Conservation (phyloP, 2,329 filamentous ascomycete genomes). For the Neonectria hederae region DNA sequence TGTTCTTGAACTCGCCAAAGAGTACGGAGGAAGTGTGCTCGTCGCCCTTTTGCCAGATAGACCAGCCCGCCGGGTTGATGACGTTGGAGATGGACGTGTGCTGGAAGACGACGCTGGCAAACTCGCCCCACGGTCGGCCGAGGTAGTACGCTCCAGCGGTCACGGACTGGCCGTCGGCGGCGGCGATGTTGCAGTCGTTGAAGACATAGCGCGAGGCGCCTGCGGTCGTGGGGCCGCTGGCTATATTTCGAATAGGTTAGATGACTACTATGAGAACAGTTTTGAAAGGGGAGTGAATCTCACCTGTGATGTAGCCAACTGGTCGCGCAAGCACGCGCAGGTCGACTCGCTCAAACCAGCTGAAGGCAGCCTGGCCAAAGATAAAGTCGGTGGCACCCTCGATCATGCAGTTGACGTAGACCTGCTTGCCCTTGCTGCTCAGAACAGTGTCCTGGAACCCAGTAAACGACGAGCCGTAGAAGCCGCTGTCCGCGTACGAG, state of each 20-base stretch:
- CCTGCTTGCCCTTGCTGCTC: conserved; percentile 56
- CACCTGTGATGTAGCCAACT: conserved; percentile 56
- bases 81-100: conserved; percentile 61
- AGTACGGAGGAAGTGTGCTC: conserved; percentile 60
- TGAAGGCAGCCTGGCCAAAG: conserved; percentile 54
- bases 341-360: conserved; percentile 57
- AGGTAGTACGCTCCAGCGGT: conserved; percentile 55
- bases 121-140: conserved; percentile 59
- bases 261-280: rapidly evolving
- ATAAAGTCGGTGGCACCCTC: conserved; percentile 61
- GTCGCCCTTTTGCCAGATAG: conserved; percentile 60
- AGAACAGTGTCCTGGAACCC: conserved; percentile 63
- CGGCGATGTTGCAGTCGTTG: conserved; percentile 55
- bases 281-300: neutral
- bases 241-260: conserved; percentile 36
- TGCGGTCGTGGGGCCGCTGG: conserved; percentile 49
- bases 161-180: conserved; percentile 50
- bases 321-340: conserved; percentile 48
- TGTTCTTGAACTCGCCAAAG: conserved; percentile 69
- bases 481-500: conserved; percentile 55
- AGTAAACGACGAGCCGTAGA: conserved; percentile 56
- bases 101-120: conserved; percentile 60
- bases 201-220: conserved; percentile 56
- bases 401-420: conserved; percentile 56
- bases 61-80: conserved; percentile 69